These are phyloP conservation scores for Penicillium sp. DNA, from an alignment of 2,329 filamentous ascomycete genomes.

Conservation along the genomic window DNA sequence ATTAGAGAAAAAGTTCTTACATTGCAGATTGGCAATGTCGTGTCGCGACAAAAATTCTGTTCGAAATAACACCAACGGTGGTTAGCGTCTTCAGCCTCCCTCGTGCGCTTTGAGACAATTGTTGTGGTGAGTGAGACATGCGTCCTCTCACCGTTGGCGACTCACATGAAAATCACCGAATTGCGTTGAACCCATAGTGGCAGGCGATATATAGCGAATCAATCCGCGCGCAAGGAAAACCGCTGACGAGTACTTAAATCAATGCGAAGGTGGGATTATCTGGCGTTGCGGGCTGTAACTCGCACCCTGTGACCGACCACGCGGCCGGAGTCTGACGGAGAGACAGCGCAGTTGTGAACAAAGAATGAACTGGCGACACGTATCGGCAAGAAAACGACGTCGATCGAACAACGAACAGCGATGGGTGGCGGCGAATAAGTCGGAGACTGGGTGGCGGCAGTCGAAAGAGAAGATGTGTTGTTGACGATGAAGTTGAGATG, in stretches of 20 bases:
- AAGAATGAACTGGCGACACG: neutral
- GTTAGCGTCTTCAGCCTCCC: neutral
- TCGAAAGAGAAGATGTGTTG: neutral
- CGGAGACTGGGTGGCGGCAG: too few relatives aligned
- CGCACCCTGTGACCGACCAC: conserved; percentile 6
- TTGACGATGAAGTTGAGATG: neutral
- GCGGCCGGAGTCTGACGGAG: neutral
- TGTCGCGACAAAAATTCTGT: conserved; percentile 78
- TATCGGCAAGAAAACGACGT: neutral
- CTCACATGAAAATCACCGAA: conserved; percentile 58
- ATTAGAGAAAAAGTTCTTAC: conserved; percentile 49
- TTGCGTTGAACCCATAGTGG: conserved; percentile 49
- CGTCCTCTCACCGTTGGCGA: conserved; percentile 69
- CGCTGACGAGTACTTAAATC: neutral
- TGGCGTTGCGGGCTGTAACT: neutral
- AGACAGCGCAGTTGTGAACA: neutral
- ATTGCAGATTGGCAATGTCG: conserved; percentile 79
- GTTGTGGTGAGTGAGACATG: conserved; percentile 76
- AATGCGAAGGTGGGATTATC: neutral
- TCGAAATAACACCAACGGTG: neutral
- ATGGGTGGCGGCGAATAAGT: neutral
- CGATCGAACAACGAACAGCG: neutral
- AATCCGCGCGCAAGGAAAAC: neutral
- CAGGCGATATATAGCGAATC: neutral
- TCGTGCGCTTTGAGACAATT: conserved; percentile 53